Base-by-base conservation (phyloP, 2,329 filamentous ascomycete genomes). In the Bimuria novae-zelandiae region DNA sequence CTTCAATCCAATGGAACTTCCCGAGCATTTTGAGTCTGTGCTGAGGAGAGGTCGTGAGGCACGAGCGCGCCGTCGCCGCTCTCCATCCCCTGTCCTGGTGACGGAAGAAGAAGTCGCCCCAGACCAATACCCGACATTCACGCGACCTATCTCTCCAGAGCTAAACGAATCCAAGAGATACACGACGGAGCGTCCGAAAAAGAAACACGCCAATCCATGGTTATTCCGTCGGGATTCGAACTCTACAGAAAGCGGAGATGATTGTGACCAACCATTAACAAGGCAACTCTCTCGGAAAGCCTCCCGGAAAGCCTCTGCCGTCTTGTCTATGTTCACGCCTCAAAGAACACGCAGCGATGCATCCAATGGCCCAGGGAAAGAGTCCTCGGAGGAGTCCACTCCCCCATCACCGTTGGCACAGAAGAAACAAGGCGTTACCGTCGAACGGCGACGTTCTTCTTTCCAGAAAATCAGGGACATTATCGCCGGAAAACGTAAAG, bases 401-500 rank as follows among this genome's bases (percentile, higher is more conserved):
- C 12, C n/a, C 29, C 1, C 8, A 17, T 10, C 22, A 39, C 22
- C 23, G 22, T 25, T 17, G 4, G 33, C 19, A 29, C 46, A 21
- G 25, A n/a, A 4, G 35, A 22, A 11, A 49, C 29, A 8, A 41
- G 12, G 14, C 11, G 19, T 30, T 17, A 17, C 16, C 29, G 21
- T 12, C 6, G 36, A 29, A 22, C 16, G 41, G 19, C 42, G 52
- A 16, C 42, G 25, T 2, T 52, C 49, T 2, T 52, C 47, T 4
- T 29, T 52, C 8, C 23, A 42, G 16, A 46, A 45, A 17, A 21
- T 55, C 19, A 55, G 33, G 14, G 49, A 55, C 7, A 23, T 52
- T 10, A 29, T 55, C 19, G 11, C 6, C 3, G 16, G 14, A 14
- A 46, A 37, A 10, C 42, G 48, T 3, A 40, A 42, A 52, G 35